Percentiles rank a stretch among this genome's conserved stretches.
phyloP scores from a whole-genome alignment of 495 filamentous ascomycete genomes.

The Aspergillus olivimuriae region DNA sequence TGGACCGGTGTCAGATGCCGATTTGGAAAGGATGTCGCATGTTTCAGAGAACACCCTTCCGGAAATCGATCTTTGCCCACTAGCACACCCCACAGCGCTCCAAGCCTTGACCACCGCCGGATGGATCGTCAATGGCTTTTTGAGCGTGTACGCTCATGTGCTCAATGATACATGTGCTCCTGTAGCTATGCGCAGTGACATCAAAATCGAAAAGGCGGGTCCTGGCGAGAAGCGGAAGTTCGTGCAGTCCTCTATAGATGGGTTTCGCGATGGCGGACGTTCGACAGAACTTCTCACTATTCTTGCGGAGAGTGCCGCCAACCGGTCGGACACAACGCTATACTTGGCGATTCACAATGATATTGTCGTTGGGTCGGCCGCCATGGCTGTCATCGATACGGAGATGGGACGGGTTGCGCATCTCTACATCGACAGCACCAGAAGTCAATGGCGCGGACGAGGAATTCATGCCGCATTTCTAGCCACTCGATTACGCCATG shows the following conservation, averaged over 20 bases:
- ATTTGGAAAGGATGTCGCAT: too few relatives aligned
- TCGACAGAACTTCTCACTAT: slow-evolving; percentile 5
- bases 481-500: slow-evolving; percentile 9
- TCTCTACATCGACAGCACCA: slow-evolving; percentile 19
- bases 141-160: slow-evolving; percentile 14
- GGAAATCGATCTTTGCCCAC: slow-evolving; percentile 14
- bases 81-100: slow-evolving; percentile 10
- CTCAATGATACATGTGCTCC: slow-evolving; percentile 3
- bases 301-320: slow-evolving; percentile 10
- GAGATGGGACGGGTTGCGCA: slow-evolving; percentile 10
- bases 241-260: slow-evolving; percentile 10
- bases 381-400: slow-evolving; percentile 15
- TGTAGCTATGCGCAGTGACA: neutral
- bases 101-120: slow-evolving; percentile 7
- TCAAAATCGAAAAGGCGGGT: neutral
- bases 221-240: slow-evolving; percentile 2
- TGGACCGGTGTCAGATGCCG: neutral
- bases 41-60: too few relatives aligned
- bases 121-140: slow-evolving; percentile 7
- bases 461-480: slow-evolving; percentile 15
- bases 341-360: slow-evolving; percentile 14
- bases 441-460: slow-evolving; percentile 11
- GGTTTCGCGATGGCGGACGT: slow-evolving; percentile 9
- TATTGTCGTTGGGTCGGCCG: slow-evolving; percentile 13
- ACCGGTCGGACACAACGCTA: slow-evolving; percentile 12